Conservation (phyloP, 1,139 yeast species). For the Saccharomyces uvarum region DNA sequence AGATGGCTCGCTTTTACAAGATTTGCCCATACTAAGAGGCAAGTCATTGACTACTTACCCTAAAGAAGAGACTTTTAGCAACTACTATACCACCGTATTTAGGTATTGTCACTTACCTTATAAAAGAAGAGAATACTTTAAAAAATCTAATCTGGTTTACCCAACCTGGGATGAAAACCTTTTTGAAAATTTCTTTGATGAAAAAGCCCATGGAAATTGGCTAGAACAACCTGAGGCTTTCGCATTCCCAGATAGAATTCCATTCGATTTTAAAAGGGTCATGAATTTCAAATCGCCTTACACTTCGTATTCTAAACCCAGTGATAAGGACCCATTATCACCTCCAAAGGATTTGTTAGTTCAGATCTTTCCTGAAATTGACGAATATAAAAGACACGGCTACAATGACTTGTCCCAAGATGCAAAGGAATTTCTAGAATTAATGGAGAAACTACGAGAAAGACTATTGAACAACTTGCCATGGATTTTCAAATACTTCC, state of each 20-base stretch:
- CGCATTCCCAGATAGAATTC: constrained; percentile 17
- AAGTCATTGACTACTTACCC: constrained; percentile 24
- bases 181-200: constrained; percentile 8
- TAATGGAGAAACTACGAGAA: constrained; percentile 21
- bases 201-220: neutral
- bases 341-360: constrained; percentile 16
- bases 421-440: constrained; percentile 16
- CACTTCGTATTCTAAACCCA: constrained; percentile 1
- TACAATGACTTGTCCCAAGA: constrained; percentile 9
- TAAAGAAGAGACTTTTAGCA: constrained; percentile 24
- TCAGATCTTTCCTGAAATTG: constrained; percentile 28
- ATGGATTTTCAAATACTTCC: constrained; percentile 23
- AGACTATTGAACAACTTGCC: constrained; percentile 25
- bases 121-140: constrained; percentile 24
- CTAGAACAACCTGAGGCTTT: constrained; percentile 3
- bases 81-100: constrained; percentile 25
- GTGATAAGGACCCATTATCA: constrained; percentile 1
- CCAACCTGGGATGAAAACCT: constrained; percentile 15
- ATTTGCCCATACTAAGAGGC: constrained; percentile 25
- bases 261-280: constrained; percentile 19
- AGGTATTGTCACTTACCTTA: constrained; percentile 29
- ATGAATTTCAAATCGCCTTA: constrained; percentile 21
- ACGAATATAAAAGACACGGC: constrained; percentile 16
- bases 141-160: constrained; percentile 9
- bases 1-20: constrained; percentile 2